Conservation (phyloP, 495 filamentous ascomycete species). For the Tuber magnatum region DNA sequence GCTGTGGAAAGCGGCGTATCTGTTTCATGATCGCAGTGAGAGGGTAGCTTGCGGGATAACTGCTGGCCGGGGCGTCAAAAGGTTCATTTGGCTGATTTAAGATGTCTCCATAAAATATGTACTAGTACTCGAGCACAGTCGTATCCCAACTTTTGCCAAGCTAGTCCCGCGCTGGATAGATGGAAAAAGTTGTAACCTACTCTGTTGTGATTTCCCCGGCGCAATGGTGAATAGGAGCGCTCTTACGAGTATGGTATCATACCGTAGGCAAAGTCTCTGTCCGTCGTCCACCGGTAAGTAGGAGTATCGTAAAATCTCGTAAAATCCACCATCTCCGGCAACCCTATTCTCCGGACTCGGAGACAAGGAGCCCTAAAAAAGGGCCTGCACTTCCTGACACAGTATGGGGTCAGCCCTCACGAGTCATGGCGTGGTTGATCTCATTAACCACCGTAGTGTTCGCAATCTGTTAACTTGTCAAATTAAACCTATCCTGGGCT, state of each 20-base stretch:
- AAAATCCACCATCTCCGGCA: no score
- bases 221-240: not conserved
- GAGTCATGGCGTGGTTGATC: no score
- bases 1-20: not conserved
- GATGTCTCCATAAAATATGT: not conserved
- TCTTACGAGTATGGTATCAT: not conserved
- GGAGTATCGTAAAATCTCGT: no score
- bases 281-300: no score
- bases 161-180: not conserved
- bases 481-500: no score
- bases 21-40: not conserved
- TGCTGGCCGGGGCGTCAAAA: not conserved
- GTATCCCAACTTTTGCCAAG: not conserved
- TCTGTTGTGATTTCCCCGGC: not conserved
- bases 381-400: no score
- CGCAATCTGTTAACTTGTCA: no score
- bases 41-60: not conserved
- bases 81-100: not conserved
- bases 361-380: no score
- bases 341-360: no score
- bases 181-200: not conserved
- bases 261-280: no score
- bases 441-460: no score
- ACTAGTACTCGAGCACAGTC: not conserved
- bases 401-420: no score